Evolutionary conservation across 768 basidiomycete genomes (phyloP), one percentile per base, ranked within the genome.

Genomic region (Cubamyces sp.): DNA sequence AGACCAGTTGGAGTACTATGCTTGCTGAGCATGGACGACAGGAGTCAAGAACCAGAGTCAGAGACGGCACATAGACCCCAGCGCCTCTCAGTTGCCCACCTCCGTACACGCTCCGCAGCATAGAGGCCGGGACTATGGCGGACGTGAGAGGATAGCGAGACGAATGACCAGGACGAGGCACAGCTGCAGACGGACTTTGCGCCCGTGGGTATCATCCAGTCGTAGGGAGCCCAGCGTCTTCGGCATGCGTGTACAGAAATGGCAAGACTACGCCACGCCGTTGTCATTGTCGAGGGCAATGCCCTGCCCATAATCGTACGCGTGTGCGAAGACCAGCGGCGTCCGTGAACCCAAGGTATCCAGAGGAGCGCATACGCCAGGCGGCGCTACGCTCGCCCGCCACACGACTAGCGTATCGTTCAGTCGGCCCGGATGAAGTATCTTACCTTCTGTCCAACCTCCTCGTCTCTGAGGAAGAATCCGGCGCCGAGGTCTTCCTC

Each of bases 401-500:
- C 15, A 28, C 19, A 18, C 37, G 19, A 18, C 40, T 39, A 49
- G 47, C 26, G 26, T 21, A n/a, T 16, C 45, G 7, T 37, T 16
- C n/a, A 16, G 16, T 39, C 46, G 47, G 21, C 37, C 39, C n/a
- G 40, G 43, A 18, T 48, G 19, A 21, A 41, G 5, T 8, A 23
- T 64, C 76, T 62, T 61, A 95, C 96, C 81, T 92, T 91, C 75
- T 85, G 84, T 55, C 95, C 96, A 43, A 98, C 86, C 73, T 98
- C 96, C 65, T 89, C 88, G 68, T 97, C 94, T 73, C 95, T 81
- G 77, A 92, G 96, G 76, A 98, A 89, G 81, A 98, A 97, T 15
- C 94, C 92, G 4, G 88, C 84, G 14, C 94, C 94, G 37, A 98
- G 84, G 76, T 98, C 97, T 73, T 93, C 88, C 72, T 89, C 87